Evolutionary conservation across 1,139 yeast species (phyloP).

Genomic region (Geotrichum siamense): DNA sequence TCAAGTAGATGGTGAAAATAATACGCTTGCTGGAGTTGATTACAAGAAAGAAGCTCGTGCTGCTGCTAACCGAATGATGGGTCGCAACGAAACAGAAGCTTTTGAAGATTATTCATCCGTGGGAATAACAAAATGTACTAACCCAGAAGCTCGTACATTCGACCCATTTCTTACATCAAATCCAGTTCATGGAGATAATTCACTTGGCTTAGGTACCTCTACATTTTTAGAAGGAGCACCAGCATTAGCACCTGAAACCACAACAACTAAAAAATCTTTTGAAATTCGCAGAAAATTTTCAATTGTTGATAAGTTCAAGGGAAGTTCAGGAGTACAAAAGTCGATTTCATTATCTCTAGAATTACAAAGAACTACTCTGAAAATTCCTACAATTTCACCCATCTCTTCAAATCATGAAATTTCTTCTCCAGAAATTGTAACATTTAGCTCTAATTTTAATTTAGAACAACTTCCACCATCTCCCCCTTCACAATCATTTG

Average conservation of each 20-base stretch:
- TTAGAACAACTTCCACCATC: constrained; percentile 5
- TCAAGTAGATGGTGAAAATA: constrained; percentile 93
- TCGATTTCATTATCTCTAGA: constrained; percentile 7
- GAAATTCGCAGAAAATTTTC: constrained; percentile 51
- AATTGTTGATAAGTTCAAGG: constrained; percentile 56
- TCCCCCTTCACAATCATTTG: constrained; percentile 2
- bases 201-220: constrained; percentile 82
- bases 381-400: background rate
- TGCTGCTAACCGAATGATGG: constrained; percentile 33
- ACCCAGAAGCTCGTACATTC: constrained; percentile 32
- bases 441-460: background rate
- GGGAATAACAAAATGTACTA: background rate
- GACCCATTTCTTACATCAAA: constrained; percentile 63
- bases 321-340: constrained; percentile 21
- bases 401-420: constrained; percentile 1
- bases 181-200: constrained; percentile 76
- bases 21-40: constrained; percentile 56
- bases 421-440: constrained; percentile 14
- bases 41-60: constrained; percentile 35
- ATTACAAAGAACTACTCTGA: constrained; percentile 6
- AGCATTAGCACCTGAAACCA: constrained; percentile 51
- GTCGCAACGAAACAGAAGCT: constrained; percentile 31
- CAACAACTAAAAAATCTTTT: constrained; percentile 35
- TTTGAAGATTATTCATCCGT: constrained; percentile 23
- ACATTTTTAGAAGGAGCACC: constrained; percentile 97